A percentile compares a stretch with the other conserved stretches of the same genome.
These are phyloP conservation scores for Herpotrichia juniperi DNA, from an alignment of 2,329 filamentous ascomycete species.

Conservation along the genomic window DNA sequence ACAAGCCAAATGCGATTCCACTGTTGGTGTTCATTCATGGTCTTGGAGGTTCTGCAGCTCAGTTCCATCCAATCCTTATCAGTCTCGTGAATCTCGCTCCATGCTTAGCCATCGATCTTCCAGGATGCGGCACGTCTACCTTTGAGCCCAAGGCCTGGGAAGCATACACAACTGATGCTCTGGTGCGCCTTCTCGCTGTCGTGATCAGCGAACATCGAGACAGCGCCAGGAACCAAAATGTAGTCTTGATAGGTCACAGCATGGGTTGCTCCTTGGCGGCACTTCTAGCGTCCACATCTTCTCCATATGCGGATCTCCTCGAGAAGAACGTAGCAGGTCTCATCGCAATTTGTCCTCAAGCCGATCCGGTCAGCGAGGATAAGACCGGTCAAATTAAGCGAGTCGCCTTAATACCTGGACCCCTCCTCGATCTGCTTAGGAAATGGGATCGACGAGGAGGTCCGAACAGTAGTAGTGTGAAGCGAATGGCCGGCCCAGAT, in stretches of 20 bases:
- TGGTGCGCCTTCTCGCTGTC: constrained; percentile 75
- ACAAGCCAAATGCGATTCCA: constrained; percentile 74
- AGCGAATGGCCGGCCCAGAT: constrained; percentile 72
- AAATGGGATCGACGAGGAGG: constrained; percentile 81
- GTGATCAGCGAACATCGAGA: constrained; percentile 78
- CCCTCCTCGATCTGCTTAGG: constrained; percentile 78
- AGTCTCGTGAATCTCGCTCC: constrained; percentile 83
- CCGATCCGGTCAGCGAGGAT: constrained; percentile 65
- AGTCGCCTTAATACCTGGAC: constrained; percentile 71
- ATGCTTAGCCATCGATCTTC: constrained; percentile 86
- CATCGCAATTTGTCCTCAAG: constrained; percentile 80
- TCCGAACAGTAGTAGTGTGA: constrained; percentile 76
- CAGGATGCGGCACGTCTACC: constrained; percentile 82
- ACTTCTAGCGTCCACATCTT: constrained; percentile 68
- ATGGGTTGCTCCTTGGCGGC: constrained; percentile 84
- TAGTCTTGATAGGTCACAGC: constrained; percentile 86
- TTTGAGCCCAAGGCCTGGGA: constrained; percentile 74
- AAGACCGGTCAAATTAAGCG: constrained; percentile 59
- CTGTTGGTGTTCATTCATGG: constrained; percentile 92
- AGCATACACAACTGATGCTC: constrained; percentile 78
- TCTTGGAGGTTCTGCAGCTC: constrained; percentile 87
- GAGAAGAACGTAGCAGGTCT: constrained; percentile 73
- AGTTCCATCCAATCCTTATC: constrained; percentile 81
- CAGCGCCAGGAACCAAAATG: constrained; percentile 67
- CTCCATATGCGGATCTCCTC: constrained; percentile 59